Conservation (phyloP, 2,329 filamentous ascomycete species). For the Knoxdaviesia capensis region DNA sequence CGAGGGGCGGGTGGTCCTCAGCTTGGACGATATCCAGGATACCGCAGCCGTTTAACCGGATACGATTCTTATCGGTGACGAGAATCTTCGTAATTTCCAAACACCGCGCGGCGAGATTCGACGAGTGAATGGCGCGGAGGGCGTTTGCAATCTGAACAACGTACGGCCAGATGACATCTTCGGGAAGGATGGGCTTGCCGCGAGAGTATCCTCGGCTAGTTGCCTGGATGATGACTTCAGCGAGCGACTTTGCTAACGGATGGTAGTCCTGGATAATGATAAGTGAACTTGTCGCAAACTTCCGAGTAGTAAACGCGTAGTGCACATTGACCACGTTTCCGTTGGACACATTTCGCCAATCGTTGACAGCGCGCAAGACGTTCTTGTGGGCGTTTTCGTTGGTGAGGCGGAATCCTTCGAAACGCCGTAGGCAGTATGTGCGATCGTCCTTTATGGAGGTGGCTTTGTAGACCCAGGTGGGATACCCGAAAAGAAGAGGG, state of each 20-base stretch:
- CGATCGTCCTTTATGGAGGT: conserved; percentile 74
- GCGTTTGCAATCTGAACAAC: conserved; percentile 81
- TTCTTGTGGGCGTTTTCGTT: conserved; percentile 66
- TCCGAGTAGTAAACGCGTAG: conserved; percentile 82
- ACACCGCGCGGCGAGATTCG: conserved; percentile 65
- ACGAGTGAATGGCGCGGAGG: conserved; percentile 65
- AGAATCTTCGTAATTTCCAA: conserved; percentile 80
- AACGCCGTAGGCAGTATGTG: conserved; percentile 55
- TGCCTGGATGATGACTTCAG: conserved; percentile 33
- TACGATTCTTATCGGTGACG: conserved; percentile 72
- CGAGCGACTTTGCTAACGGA: conserved; percentile 73
- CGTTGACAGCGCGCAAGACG: conserved; percentile 66
- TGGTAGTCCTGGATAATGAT: conserved; percentile 90
- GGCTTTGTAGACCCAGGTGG: conserved; percentile 91
- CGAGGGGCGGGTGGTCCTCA: conserved; percentile 45
- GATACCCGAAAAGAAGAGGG: conserved; percentile 57
- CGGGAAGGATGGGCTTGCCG: conserved; percentile 31
- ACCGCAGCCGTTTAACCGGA: conserved; percentile 73
- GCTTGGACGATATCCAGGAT: conserved; percentile 79
- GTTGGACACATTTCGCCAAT: conserved; percentile 73
- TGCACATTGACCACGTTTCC: conserved; percentile 70
- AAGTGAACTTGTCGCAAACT: conserved; percentile 77
- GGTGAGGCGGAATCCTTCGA: conserved; percentile 57
- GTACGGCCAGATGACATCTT: conserved; percentile 76
- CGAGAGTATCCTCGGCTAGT: conserved; percentile 10